Percentiles rank a stretch among this genome's conserved stretches.
Evolutionary conservation across 1,284 basidiomycete genomes (phyloP).

Genomic region (Moesziomyces parantarcticus): DNA sequence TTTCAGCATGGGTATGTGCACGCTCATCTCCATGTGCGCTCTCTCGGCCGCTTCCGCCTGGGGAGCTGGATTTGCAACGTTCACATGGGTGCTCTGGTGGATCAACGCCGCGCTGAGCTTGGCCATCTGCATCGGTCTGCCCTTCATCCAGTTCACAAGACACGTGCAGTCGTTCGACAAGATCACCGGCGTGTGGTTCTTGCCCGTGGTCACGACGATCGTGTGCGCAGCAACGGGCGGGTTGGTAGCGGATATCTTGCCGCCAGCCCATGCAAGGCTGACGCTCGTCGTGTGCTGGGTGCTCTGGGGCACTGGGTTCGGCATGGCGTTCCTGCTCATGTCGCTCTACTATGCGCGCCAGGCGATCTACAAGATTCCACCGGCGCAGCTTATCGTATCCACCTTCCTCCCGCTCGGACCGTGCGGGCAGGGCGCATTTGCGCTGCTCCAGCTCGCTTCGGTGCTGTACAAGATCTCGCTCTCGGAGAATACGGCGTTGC

Average conservation of each 20-base stretch:
- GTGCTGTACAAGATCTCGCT: constrained; percentile 32
- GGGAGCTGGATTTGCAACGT: constrained; percentile 73
- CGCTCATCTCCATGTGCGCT: constrained; percentile 74
- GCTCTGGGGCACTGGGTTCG: constrained; percentile 70
- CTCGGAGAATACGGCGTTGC: constrained; percentile 18
- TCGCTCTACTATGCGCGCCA: constrained; percentile 73
- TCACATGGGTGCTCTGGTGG: constrained; percentile 81
- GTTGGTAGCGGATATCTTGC: constrained; percentile 73
- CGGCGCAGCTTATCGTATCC: constrained; percentile 72
- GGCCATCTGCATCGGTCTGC: constrained; percentile 74
- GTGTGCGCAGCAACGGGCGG: constrained; percentile 78
- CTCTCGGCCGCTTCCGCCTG: constrained; percentile 69
- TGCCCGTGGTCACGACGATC: constrained; percentile 78
- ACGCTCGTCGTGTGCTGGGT: constrained; percentile 72
- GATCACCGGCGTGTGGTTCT: constrained; percentile 68
- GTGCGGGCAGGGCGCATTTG: constrained; percentile 75
- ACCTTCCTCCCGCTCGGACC: constrained; percentile 74
- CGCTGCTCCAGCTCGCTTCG: constrained; percentile 71
- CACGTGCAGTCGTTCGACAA: constrained; percentile 74
- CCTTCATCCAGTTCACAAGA: constrained; percentile 76
- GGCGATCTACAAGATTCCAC: constrained; percentile 69
- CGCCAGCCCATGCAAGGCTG: constrained; percentile 71
- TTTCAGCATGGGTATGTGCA: constrained; percentile 78
- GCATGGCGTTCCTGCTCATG: constrained; percentile 73
- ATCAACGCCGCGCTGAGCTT: constrained; percentile 74